phyloP scores from a whole-genome alignment of 2,329 filamentous ascomycete genomes.

The Colletotrichum lentis region DNA sequence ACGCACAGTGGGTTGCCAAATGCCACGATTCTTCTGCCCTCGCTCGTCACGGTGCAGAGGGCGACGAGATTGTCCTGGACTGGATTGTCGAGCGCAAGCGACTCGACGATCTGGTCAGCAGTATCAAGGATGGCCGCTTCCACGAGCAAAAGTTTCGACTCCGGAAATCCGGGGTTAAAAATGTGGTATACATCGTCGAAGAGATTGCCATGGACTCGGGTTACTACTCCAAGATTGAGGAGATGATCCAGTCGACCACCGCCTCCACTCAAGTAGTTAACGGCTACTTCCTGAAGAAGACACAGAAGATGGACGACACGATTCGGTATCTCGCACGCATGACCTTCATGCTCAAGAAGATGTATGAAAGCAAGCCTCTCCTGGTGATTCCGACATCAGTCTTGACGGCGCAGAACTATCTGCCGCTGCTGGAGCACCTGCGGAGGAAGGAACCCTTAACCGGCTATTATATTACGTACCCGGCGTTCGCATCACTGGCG shows the following conservation, averaged over 20 bases:
- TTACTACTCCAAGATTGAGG: slow-evolving; percentile 65
- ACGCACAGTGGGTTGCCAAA: slow-evolving; percentile 82
- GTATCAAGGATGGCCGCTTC: slow-evolving; percentile 83
- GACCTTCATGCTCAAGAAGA: slow-evolving; percentile 71
- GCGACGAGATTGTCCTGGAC: slow-evolving; percentile 77
- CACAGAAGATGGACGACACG: slow-evolving; percentile 77
- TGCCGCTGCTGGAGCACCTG: slow-evolving; percentile 68
- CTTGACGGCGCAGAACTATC: slow-evolving; percentile 72
- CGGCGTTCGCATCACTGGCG: slow-evolving; percentile 74
- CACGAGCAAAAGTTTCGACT: slow-evolving; percentile 86
- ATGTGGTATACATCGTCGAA: slow-evolving; percentile 82
- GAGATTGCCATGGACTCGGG: slow-evolving; percentile 70
- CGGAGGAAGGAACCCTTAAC: slow-evolving; percentile 58
- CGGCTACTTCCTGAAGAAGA: slow-evolving; percentile 81
- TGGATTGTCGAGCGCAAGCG: slow-evolving; percentile 85
- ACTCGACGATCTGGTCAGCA: slow-evolving; percentile 79
- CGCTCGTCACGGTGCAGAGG: slow-evolving; percentile 64
- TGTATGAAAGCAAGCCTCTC: slow-evolving; percentile 68
- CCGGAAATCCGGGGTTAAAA: slow-evolving; percentile 74
- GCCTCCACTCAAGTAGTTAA: slow-evolving; percentile 81
- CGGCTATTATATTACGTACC: slow-evolving; percentile 72
- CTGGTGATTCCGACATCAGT: slow-evolving; percentile 71
- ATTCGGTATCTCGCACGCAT: slow-evolving; percentile 78
- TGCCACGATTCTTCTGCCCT: slow-evolving; percentile 68
- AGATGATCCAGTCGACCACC: slow-evolving; percentile 75